Percentiles rank a stretch among this genome's conserved stretches.
Evolutionary conservation across 2,329 filamentous ascomycete genomes (phyloP).

Genomic region (Sarocladium oryzae): DNA sequence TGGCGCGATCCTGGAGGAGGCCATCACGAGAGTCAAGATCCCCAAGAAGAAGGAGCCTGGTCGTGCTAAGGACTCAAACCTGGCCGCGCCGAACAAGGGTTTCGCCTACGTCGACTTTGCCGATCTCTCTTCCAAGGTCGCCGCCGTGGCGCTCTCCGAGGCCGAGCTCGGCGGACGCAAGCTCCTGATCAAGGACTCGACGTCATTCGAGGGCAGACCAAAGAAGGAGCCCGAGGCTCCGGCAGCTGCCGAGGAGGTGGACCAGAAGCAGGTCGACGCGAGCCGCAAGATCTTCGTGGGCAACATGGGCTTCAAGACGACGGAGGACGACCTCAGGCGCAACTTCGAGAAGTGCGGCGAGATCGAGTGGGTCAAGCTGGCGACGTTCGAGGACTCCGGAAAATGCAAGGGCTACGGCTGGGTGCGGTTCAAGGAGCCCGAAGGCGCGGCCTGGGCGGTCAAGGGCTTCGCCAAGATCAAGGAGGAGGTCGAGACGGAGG

Average conservation of each 20-base stretch:
- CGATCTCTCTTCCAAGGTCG: slow-evolving; percentile 60
- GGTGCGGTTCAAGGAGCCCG: slow-evolving; percentile 80
- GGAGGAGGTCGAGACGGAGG: slow-evolving; percentile 56
- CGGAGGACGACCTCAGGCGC: slow-evolving; percentile 69
- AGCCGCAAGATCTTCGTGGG: slow-evolving; percentile 87
- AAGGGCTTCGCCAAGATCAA: slow-evolving; percentile 72
- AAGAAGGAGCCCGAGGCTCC: slow-evolving; percentile 48
- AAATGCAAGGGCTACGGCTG: slow-evolving; percentile 98
- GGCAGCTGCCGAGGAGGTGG: slow-evolving; percentile 17
- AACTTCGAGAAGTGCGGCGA: slow-evolving; percentile 84
- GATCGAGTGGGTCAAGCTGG: slow-evolving; percentile 77
- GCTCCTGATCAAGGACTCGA: slow-evolving; percentile 88
- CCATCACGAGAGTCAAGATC: slow-evolving; percentile 80
- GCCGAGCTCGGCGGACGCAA: slow-evolving; percentile 68
- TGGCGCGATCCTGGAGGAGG: slow-evolving; percentile 56
- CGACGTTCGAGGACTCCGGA: slow-evolving; percentile 91
- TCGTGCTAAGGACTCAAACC: slow-evolving; percentile 17
- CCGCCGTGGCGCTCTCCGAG: slow-evolving; percentile 84
- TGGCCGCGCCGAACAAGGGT: slow-evolving; percentile 62
- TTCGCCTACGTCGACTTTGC: slow-evolving; percentile 96
- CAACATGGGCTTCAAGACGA: slow-evolving; percentile 77
- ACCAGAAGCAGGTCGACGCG: slow-evolving; percentile 44
- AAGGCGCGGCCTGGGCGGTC: slow-evolving; percentile 62
- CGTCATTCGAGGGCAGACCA: slow-evolving; percentile 84
- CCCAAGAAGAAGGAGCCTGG: slow-evolving; percentile 53